These are phyloP conservation scores for Edaphochlamys debaryana DNA, from an alignment of 139 green algal genomes.

Conservation along the genomic window DNA sequence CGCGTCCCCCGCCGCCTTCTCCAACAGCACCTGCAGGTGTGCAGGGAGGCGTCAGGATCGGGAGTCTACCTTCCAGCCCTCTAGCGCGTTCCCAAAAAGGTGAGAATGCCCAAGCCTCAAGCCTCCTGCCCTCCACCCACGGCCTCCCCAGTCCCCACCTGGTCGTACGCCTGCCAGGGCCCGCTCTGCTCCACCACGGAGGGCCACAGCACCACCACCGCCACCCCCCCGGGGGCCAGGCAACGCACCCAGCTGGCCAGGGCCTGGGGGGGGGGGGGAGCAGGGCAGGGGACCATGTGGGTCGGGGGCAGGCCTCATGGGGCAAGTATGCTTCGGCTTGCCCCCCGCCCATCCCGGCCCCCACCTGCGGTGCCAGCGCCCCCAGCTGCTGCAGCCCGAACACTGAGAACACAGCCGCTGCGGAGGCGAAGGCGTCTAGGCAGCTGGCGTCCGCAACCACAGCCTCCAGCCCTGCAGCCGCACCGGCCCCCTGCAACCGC, in stretches of 20 bases:
- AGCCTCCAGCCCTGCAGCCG: conserved; percentile 8
- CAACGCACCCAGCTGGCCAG: conserved; percentile 31
- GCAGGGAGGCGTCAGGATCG: neutral
- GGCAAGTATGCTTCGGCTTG: no score
- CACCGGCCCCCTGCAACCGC: no score
- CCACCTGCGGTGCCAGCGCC: conserved; percentile 41
- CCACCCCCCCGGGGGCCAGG: conserved; percentile 41
- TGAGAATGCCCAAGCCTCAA: neutral
- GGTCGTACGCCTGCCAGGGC: conserved; percentile 44
- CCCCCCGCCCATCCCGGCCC: no score
- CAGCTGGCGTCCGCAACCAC: conserved; percentile 10
- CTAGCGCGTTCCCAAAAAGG: no score
- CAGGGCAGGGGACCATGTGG: no score
- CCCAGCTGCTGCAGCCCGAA: conserved; percentile 59
- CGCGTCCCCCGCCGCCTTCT: conserved; percentile 13
- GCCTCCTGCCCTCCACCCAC: neutral
- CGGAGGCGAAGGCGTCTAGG: neutral
- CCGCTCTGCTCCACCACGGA: conserved; percentile 6
- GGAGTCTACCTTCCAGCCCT: neutral
- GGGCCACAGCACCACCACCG: conserved; percentile 54
- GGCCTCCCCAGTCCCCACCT: conserved; percentile 1
- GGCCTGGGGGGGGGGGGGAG: no score
- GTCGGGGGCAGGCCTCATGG: no score
- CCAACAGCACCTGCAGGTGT: conserved; percentile 8
- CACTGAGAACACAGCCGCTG: conserved; percentile 48